Base-by-base conservation (phyloP, 345 rosid species). In the Acer yangbiense region DNA sequence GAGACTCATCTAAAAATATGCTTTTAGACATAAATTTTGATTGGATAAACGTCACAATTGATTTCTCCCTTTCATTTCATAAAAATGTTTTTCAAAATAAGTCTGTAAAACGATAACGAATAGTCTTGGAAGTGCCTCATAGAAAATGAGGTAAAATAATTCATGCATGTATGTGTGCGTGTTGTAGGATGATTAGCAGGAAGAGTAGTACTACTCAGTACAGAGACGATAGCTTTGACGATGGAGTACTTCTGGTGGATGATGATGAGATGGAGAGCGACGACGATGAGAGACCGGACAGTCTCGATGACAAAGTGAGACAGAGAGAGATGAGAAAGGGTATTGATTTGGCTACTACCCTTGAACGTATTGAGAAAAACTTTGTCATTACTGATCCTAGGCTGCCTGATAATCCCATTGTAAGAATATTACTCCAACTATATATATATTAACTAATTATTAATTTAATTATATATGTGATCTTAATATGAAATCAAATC, bases 301-400 rank as follows among this genome's bases (percentile, higher is more conserved):
- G 91, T 73, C 80, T 95, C 7, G 97, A 95, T 65, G 96, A 93
- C 79, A 89, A 86, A 86, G 94, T 85, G 20, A 91, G 98, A 80
- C 90, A 89, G 81, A 93, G 89, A 82, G 96, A 93, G 83, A 95
- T 93, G 99, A 95, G 99, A 83, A 95, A 93, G 87, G 98, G 99
- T 82, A 92, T 95, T 8, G 99, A 95, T 86, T 89, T 95, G 4
- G 99, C 99, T 1, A 95, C 99, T 21, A 95, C 99, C 7, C 98
- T 95, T 1, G 99, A 95, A 81, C 99, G 99, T 85, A 95, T 95
- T 9, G 99, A 95, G 92, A 95, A 95, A 74, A 95, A 95, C 75
- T 95, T 95, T 77, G 99, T 95, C 88, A 93, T 95, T 52, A 95
- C 98, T 7, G 99, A 95, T 89, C 99, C 99, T 55, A 85, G 99